These are phyloP conservation scores for Aspergillus bridgeri DNA, from an alignment of 495 filamentous ascomycete genomes.

Conservation along the genomic window DNA sequence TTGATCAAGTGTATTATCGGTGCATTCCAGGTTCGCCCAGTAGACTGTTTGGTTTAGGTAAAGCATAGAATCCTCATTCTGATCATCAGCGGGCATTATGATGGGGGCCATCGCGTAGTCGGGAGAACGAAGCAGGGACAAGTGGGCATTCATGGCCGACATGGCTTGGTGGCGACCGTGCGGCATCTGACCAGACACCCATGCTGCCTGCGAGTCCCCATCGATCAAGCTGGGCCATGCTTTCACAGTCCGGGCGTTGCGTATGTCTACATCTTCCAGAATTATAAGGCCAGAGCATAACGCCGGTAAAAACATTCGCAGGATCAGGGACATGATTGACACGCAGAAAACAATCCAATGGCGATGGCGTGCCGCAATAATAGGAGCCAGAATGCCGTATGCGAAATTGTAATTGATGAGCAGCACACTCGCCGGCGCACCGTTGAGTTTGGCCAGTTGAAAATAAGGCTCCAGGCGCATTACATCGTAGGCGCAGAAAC, in stretches of 20 bases:
- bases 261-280: constrained; percentile 4
- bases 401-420: constrained; percentile 27
- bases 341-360: constrained; percentile 25
- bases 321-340: constrained; percentile 16
- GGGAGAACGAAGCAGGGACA: constrained; percentile 8
- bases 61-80: constrained; percentile 8
- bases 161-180: not conserved
- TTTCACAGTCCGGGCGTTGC: constrained; percentile 9
- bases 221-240: constrained; percentile 24
- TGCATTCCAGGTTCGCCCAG: constrained; percentile 23
- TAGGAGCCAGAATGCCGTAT: constrained; percentile 18
- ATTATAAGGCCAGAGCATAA: constrained; percentile 20
- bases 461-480: constrained; percentile 29
- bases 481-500: constrained; percentile 20
- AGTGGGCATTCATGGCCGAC: not conserved
- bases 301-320: constrained; percentile 19
- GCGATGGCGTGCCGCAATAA: constrained; percentile 18
- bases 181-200: constrained; percentile 2
- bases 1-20: not conserved
- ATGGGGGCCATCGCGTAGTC: constrained; percentile 17
- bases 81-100: constrained; percentile 9
- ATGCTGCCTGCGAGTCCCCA: constrained; percentile 16
- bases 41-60: constrained; percentile 22
- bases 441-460: constrained; percentile 21
- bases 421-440: constrained; percentile 17